These are phyloP conservation scores for Taphrina deformans DNA, from an alignment of 1,139 yeast genomes.

Conservation along the genomic window DNA sequence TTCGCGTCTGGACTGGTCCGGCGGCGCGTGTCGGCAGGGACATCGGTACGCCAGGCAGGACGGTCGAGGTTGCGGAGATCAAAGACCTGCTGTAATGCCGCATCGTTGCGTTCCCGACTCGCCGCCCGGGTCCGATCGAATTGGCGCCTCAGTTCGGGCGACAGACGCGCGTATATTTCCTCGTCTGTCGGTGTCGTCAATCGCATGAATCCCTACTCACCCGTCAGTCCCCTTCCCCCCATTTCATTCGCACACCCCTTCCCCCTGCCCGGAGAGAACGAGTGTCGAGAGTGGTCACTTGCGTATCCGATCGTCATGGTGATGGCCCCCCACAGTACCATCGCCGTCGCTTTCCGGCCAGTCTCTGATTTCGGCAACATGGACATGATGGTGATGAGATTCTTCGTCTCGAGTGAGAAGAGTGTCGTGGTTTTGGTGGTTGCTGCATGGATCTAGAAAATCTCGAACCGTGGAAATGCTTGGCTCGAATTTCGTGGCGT, in stretches of 20 bases:
- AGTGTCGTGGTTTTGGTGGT: neutral
- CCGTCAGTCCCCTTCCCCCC: neutral
- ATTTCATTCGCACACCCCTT: too few relatives aligned
- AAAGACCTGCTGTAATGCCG: slow-evolving; percentile 24
- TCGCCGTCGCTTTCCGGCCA: slow-evolving; percentile 31
- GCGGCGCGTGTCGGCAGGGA: slow-evolving; percentile 10
- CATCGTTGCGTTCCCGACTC: slow-evolving; percentile 15
- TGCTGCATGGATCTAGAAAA: neutral
- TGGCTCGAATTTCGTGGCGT: neutral
- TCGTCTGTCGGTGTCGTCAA: slow-evolving; percentile 31
- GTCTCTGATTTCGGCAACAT: slow-evolving; percentile 28
- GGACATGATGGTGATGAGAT: slow-evolving; percentile 10
- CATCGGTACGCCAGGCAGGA: slow-evolving; percentile 34
- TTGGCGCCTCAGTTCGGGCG: slow-evolving; percentile 27
- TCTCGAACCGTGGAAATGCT: neutral
- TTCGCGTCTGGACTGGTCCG: too few relatives aligned
- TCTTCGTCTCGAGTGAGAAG: neutral
- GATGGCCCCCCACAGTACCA: slow-evolving; percentile 30
- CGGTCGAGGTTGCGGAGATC: slow-evolving; percentile 25
- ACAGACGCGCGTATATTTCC: slow-evolving; percentile 13
- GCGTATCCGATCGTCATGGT: slow-evolving; percentile 32
- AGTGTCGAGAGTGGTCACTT: too few relatives aligned
- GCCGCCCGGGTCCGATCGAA: slow-evolving; percentile 9
- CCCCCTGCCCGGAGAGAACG: neutral
- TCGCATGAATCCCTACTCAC: slow-evolving; percentile 15